phyloP scores from a whole-genome alignment of 805 yeast genomes.

The Pichia phayaonensis region DNA sequence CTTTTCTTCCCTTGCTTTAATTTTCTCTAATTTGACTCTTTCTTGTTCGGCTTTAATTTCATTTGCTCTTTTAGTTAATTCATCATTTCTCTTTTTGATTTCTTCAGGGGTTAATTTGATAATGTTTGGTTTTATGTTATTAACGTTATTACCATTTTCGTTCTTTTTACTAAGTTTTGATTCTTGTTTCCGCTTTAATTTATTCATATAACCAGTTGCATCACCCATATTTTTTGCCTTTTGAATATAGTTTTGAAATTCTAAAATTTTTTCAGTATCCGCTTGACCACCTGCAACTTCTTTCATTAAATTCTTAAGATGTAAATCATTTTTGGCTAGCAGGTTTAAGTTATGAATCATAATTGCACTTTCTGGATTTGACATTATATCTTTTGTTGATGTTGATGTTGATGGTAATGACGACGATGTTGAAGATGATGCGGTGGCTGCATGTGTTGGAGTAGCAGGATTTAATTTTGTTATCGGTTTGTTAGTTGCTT shows the following conservation, averaged over 20 bases:
- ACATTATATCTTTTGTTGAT: slow-evolving; percentile 23
- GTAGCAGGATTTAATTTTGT: not conserved
- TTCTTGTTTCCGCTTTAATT: slow-evolving; percentile 16
- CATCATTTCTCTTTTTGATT: slow-evolving; percentile 10
- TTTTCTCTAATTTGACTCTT: slow-evolving; percentile 12
- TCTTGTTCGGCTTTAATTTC: slow-evolving; percentile 15
- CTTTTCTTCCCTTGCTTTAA: slow-evolving; percentile 14
- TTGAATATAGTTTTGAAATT: slow-evolving; percentile 74
- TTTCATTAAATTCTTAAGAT: slow-evolving; percentile 67
- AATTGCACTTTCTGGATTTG: slow-evolving; percentile 57
- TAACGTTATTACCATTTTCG: slow-evolving; percentile 5
- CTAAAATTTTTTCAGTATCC: slow-evolving; percentile 57
- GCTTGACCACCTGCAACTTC: slow-evolving; percentile 83
- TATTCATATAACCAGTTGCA: slow-evolving; percentile 22
- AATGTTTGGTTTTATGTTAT: slow-evolving; percentile 3
- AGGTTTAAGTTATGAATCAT: slow-evolving; percentile 82
- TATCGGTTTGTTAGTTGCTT: not conserved
- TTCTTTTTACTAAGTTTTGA: not conserved
- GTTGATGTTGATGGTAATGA: slow-evolving; percentile 3
- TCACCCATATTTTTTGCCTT: slow-evolving; percentile 71
- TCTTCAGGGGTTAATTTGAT: slow-evolving; percentile 6
- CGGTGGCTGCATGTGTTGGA: not conserved
- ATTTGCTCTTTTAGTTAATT: slow-evolving; percentile 9
- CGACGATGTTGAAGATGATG: not conserved
- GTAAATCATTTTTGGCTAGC: slow-evolving; percentile 67